These are phyloP conservation scores for Trichodelitschia bisporula DNA, from an alignment of 495 filamentous ascomycete genomes.

Conservation along the genomic window DNA sequence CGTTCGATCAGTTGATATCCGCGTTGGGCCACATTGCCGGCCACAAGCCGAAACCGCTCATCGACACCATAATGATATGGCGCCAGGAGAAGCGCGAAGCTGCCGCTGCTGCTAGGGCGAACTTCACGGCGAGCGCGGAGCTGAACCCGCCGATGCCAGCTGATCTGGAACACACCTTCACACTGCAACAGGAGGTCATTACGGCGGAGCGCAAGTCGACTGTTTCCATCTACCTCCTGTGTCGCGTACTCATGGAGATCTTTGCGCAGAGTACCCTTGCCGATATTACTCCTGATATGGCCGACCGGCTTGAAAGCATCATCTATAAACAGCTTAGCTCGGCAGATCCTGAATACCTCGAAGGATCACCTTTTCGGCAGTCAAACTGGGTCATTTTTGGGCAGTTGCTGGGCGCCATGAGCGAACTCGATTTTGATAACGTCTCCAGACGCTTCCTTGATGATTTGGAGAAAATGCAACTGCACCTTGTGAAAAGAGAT, in stretches of 20 bases:
- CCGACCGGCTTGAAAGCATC: conserved; percentile 71
- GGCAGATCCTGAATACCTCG: conserved; percentile 62
- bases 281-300: conserved; percentile 66
- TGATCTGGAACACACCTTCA: no score
- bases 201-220: conserved; percentile 70
- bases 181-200: conserved; percentile 34
- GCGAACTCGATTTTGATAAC: conserved; percentile 62
- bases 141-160: not conserved
- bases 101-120: conserved; percentile 32
- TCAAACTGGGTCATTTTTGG: conserved; percentile 90
- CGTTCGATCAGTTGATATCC: conserved; percentile 87
- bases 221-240: conserved; percentile 84
- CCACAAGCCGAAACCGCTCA: conserved; percentile 81
- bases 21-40: conserved; percentile 84
- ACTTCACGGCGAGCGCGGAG: conserved; percentile 31
- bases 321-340: conserved; percentile 80
- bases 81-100: conserved; percentile 83
- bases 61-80: conserved; percentile 95
- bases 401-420: conserved; percentile 84
- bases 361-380: conserved; percentile 53
- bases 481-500: conserved; percentile 33
- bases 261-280: conserved; percentile 68
- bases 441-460: conserved; percentile 58
- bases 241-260: conserved; percentile 80
- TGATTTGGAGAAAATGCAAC: conserved; percentile 55